phyloP scores from a whole-genome alignment of 192 early-diverging fungal genomes.

The Endogone sp. region DNA sequence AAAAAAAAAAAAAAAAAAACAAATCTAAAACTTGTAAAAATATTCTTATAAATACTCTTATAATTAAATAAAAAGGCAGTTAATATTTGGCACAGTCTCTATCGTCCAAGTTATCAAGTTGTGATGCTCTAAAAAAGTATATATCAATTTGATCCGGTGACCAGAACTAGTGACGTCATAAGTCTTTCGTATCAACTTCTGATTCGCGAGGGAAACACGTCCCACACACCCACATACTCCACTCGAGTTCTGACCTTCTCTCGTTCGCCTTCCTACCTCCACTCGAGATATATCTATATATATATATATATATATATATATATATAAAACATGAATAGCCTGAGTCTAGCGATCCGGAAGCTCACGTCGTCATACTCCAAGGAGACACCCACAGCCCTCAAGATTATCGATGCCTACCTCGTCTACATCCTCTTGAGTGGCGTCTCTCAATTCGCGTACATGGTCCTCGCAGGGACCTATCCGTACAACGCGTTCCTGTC shows the following conservation, averaged over 20 bases:
- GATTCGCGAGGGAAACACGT: background rate
- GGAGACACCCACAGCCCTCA: conserved; percentile 74
- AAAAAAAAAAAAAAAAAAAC: too few relatives aligned
- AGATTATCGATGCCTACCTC: conserved; percentile 93
- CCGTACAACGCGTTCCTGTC: conserved; percentile 98
- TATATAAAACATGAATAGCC: conserved; percentile 9
- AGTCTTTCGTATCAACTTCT: background rate
- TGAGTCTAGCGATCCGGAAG: conserved; percentile 14
- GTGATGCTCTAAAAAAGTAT: too few relatives aligned
- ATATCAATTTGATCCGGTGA: too few relatives aligned
- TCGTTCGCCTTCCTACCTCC: background rate
- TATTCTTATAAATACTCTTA: too few relatives aligned
- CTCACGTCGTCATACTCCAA: conserved; percentile 39
- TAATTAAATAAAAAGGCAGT: too few relatives aligned
- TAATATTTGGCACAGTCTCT: too few relatives aligned
- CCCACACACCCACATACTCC: too few relatives aligned
- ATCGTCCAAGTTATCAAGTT: too few relatives aligned
- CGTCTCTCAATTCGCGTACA: conserved; percentile 87
- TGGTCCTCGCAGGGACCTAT: conserved; percentile 81
- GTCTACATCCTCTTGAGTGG: conserved; percentile 89
- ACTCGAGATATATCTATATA: background rate
- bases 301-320: too few relatives aligned
- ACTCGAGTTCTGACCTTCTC: background rate
- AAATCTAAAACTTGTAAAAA: too few relatives aligned
- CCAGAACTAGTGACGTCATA: too few relatives aligned